phyloP scores from a whole-genome alignment of 441 rosid genomes.

The Pelargonium exstipulatum region DNA sequence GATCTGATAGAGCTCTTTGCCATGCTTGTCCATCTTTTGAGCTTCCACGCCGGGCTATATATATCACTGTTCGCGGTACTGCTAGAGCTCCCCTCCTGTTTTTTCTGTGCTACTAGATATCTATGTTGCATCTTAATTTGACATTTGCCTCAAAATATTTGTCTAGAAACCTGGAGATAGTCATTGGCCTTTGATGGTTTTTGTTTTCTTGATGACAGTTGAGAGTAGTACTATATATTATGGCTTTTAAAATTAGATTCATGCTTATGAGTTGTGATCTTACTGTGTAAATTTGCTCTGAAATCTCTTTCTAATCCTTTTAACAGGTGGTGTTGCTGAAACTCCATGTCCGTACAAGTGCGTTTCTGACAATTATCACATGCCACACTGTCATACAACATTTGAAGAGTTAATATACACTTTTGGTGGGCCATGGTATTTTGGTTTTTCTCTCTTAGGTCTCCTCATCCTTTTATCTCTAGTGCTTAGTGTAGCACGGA shows the following conservation, averaged over 20 bases:
- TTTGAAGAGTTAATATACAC: slow-evolving; percentile 86
- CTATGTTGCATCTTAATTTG: not conserved
- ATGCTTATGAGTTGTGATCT: not conserved
- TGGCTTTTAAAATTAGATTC: not conserved
- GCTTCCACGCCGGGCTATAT: slow-evolving; percentile 70
- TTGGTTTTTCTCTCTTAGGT: slow-evolving; percentile 61
- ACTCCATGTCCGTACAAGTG: slow-evolving; percentile 82
- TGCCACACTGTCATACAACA: slow-evolving; percentile 86
- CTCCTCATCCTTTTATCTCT: slow-evolving; percentile 76
- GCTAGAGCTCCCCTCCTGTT: slow-evolving; percentile 9
- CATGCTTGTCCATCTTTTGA: slow-evolving; percentile 50
- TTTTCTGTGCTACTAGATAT: slow-evolving; percentile 9
- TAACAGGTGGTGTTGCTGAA: slow-evolving; percentile 75
- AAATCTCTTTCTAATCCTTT: slow-evolving; percentile 12
- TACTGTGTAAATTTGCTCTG: slow-evolving; percentile 10
- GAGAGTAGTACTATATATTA: not conserved
- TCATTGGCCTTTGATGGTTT: slow-evolving; percentile 8
- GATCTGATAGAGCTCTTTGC: slow-evolving; percentile 67
- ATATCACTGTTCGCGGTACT: slow-evolving; percentile 59
- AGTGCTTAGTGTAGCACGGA: slow-evolving; percentile 85
- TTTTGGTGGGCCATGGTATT: slow-evolving; percentile 92
- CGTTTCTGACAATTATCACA: slow-evolving; percentile 73
- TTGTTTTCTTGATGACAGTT: not conserved
- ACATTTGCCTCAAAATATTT: not conserved
- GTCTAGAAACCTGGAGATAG: slow-evolving; percentile 5